Evolutionary conservation across 2,329 filamentous ascomycete species (phyloP), one percentile per base, ranked within the genome.

Genomic region (Cordyceps tenuipes): DNA sequence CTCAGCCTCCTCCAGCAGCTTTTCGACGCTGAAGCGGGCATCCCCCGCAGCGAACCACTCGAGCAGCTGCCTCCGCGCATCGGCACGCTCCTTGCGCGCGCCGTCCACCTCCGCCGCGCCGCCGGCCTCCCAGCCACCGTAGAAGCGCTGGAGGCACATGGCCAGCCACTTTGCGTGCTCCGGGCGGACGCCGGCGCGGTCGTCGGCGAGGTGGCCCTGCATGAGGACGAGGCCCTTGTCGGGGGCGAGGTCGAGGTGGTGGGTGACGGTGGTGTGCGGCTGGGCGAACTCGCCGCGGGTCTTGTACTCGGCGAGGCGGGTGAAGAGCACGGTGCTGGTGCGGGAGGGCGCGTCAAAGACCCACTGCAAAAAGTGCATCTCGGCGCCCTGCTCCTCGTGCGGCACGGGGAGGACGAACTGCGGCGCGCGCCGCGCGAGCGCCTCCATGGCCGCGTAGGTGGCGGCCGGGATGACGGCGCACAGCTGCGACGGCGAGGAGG

Each of bases 361-460:
- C 91, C 95, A 99, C 75, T 99, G 93, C 63, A 99, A 75, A 73
- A 96, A 96, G 75, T 99, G 94, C 50, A 99, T 91, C 73, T 97
- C 94, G 51, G 91, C 90, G 56, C 90, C 90, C 65, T 79, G 78
- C 26, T 73, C 76, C 51, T 76, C 75, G 73, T 82, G 89, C 65
- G 89, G 89, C 7, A 97, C 82, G 0, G 94, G 94, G 1, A 99
- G 83, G 59, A 99, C 87, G 76, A 99, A 99, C 67, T 91, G 87
- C 15, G 94, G 94, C 71, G 93, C 84, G 56, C 78, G 78, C 64
- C 84, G 85, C 15, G 92, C 94, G 2, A 85, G 84, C 0, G 76
- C 71, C 63, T 87, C 84, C 70, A 99, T 90, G 56, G 83, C 79
- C 39, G 77, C 71, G 77, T 92, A 97, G n/a, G 87, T 89, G 2